These are phyloP conservation scores for Cystobasidiaceae sp. DNA, from an alignment of 1,284 basidiomycete species.

Conservation along the genomic window DNA sequence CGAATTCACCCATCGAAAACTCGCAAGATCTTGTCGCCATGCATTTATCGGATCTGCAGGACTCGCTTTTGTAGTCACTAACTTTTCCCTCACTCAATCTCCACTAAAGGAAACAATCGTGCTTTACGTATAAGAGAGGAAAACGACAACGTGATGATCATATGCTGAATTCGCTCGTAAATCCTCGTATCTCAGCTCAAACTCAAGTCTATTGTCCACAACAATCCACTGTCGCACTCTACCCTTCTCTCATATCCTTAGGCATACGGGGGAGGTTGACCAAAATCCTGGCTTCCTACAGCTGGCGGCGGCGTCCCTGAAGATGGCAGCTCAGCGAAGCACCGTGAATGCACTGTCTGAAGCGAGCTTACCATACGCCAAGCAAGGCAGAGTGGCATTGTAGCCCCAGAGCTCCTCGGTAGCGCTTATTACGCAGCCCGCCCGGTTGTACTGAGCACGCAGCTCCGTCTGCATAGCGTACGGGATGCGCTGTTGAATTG, in stretches of 20 bases:
- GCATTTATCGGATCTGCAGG: too few species aligned
- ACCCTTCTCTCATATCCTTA: too few species aligned
- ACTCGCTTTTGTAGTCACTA: too few species aligned
- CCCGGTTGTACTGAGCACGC: constrained; percentile 4
- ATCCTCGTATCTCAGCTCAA: too few species aligned
- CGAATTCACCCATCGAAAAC: too few species aligned
- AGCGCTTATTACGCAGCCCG: not conserved
- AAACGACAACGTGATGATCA: too few species aligned
- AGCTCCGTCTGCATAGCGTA: constrained; percentile 3
- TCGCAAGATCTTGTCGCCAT: too few species aligned
- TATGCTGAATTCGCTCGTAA: too few species aligned
- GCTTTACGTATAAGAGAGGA: too few species aligned
- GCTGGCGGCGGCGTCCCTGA: constrained; percentile 2
- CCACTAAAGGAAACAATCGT: too few species aligned
- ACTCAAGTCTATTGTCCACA: not conserved
- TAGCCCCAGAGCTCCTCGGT: constrained; percentile 15
- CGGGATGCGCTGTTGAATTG: not conserved
- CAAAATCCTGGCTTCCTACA: constrained; percentile 11
- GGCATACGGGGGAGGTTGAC: constrained; percentile 4
- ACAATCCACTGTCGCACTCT: too few species aligned
- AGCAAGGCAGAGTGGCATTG: constrained; percentile 15
- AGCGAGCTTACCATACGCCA: constrained; percentile 4
- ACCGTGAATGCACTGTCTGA: not conserved
- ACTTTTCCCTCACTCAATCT: too few species aligned
- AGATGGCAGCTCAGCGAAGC: not conserved